These are phyloP conservation scores for Metarhizium anisopliae DNA, from an alignment of 2,329 filamentous ascomycete genomes.

Conservation along the genomic window DNA sequence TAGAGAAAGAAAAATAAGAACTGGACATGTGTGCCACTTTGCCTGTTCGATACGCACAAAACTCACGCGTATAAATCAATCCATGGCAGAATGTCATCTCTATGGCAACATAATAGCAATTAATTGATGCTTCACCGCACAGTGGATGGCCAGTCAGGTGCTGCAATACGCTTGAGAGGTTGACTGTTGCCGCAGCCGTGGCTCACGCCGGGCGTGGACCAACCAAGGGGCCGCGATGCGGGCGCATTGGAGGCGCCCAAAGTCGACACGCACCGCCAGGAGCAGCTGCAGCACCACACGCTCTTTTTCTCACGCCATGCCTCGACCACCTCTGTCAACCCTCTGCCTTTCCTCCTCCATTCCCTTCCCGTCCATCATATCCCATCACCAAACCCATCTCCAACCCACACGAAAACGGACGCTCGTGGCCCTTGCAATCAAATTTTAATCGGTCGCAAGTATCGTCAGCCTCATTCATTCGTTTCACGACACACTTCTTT, in stretches of 20 bases:
- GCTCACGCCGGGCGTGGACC: constrained; percentile 11
- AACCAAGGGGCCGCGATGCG: constrained; percentile 9
- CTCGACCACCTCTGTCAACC: not conserved
- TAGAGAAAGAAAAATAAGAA: too few species aligned
- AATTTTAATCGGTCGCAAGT: not conserved
- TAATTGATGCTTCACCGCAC: too few species aligned
- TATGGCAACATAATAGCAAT: too few species aligned
- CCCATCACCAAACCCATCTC: not conserved
- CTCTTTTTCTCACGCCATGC: not conserved
- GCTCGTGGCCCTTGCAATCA: not conserved
- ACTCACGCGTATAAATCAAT: too few species aligned
- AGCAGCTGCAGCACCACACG: not conserved
- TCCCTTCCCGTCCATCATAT: not conserved
- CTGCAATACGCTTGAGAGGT: too few species aligned
- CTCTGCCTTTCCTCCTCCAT: not conserved
- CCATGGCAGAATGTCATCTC: too few species aligned
- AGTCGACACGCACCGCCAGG: constrained; percentile 5
- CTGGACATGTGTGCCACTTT: too few species aligned
- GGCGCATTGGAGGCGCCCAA: constrained; percentile 5
- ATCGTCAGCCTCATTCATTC: not conserved
- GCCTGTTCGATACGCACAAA: too few species aligned
- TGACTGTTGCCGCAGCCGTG: too few species aligned
- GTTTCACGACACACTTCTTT: not conserved
- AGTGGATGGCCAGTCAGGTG: too few species aligned
- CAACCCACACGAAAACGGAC: not conserved